Evolutionary conservation across 1,284 basidiomycete species (phyloP).

Genomic region (Albatrellus sp.): DNA sequence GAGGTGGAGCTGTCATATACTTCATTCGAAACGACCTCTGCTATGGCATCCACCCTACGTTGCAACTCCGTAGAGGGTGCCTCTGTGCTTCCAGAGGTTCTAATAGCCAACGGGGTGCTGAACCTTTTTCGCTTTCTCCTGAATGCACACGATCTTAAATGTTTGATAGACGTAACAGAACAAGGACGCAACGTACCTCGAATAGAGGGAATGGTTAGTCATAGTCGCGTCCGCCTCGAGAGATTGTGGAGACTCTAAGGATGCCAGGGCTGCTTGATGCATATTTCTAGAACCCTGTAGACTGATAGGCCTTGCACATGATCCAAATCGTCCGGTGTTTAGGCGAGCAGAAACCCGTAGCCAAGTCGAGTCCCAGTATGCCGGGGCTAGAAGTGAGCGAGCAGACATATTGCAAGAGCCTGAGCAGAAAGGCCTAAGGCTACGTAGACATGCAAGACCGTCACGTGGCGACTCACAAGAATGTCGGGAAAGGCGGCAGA

Average conservation of each 20-base stretch:
- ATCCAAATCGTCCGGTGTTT: neutral
- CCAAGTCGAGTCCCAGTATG: constrained; percentile 20
- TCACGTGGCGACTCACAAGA: too few species aligned
- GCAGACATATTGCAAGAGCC: too few species aligned
- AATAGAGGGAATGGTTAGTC: neutral
- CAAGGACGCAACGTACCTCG: constrained; percentile 2
- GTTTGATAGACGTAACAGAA: neutral
- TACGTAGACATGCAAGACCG: neutral
- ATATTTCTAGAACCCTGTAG: constrained; percentile 4
- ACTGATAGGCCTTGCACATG: neutral
- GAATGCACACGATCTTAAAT: neutral
- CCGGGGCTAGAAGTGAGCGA: constrained; percentile 15
- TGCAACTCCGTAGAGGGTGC: constrained; percentile 20
- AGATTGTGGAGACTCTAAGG: neutral
- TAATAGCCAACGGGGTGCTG: neutral
- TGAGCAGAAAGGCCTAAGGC: neutral
- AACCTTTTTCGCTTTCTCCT: constrained; percentile 3
- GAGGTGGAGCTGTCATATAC: constrained; percentile 2
- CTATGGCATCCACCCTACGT: constrained; percentile 25
- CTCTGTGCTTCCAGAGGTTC: neutral
- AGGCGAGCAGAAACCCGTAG: constrained; percentile 13
- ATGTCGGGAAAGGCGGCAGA: too few species aligned
- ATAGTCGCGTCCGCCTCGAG: neutral
- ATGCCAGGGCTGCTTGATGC: constrained; percentile 6
- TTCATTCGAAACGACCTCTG: constrained; percentile 15